A percentile compares a stretch with the other conserved stretches of the same genome.
These are phyloP conservation scores for Elsinoe ampelina DNA, from an alignment of 2,329 filamentous ascomycete genomes.

Conservation along the genomic window DNA sequence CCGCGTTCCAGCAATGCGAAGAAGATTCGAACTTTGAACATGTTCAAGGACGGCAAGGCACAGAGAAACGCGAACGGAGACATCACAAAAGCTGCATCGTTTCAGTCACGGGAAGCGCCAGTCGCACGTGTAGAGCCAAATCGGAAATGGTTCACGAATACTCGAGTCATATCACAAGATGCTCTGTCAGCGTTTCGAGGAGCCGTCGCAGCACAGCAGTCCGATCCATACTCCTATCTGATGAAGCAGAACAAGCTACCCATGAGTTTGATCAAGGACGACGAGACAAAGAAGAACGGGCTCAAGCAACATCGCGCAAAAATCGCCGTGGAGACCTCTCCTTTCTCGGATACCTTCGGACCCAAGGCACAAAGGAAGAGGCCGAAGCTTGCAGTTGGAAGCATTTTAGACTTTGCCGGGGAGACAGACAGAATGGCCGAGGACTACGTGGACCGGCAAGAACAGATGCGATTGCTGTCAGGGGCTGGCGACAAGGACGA, in stretches of 20 bases:
- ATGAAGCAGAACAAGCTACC: conserved; percentile 95
- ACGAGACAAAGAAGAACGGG: conserved; percentile 57
- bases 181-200: conserved; percentile 78
- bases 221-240: conserved; percentile 88
- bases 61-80: conserved; percentile 74
- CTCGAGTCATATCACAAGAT: conserved; percentile 80
- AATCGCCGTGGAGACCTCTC: conserved; percentile 79
- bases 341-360: conserved; percentile 83
- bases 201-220: conserved; percentile 81
- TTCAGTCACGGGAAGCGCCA: conserved; percentile 73
- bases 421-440: conserved; percentile 74
- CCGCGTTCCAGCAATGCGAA: conserved; percentile 53
- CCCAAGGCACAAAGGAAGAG: conserved; percentile 88
- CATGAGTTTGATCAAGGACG: conserved; percentile 84
- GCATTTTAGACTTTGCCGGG: conserved; percentile 70
- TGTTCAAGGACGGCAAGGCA: conserved; percentile 79
- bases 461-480: conserved; percentile 67
- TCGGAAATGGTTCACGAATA: conserved; percentile 96
- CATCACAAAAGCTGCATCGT: conserved; percentile 74
- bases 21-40: conserved; percentile 79
- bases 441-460: conserved; percentile 67
- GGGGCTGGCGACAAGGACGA: conserved; percentile 39
- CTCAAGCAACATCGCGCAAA: conserved; percentile 89
- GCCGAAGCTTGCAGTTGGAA: conserved; percentile 77
- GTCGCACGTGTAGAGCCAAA: conserved; percentile 88